Conservation (phyloP, 352 stramenopile genomes). For the Phytophthora vignae region DNA sequence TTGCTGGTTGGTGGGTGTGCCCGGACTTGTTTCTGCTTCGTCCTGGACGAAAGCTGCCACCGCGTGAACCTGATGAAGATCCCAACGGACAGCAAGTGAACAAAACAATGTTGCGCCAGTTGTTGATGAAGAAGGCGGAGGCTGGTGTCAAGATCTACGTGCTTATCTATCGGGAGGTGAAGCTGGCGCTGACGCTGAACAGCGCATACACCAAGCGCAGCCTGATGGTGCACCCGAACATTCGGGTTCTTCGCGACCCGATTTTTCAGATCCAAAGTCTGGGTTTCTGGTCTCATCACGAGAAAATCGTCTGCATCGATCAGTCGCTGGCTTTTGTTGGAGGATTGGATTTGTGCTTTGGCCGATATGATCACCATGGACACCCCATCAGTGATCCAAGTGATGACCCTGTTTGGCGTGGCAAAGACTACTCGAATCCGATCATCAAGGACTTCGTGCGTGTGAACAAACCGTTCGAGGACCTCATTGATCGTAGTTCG, state of each 20-base stretch:
- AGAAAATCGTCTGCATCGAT: constrained; percentile 94
- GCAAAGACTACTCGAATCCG: constrained; percentile 91
- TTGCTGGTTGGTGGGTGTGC: constrained; percentile 92
- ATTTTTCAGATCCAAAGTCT: constrained; percentile 92
- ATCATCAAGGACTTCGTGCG: constrained; percentile 92
- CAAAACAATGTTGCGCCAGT: constrained; percentile 76
- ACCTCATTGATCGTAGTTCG: constrained; percentile 79
- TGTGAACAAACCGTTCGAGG: constrained; percentile 86
- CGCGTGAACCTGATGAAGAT: constrained; percentile 36
- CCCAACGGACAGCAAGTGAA: constrained; percentile 53
- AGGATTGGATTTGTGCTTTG: constrained; percentile 90
- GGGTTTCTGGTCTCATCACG: constrained; percentile 94
- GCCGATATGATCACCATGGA: constrained; percentile 85
- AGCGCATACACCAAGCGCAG: constrained; percentile 86
- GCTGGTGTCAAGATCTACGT: constrained; percentile 91
- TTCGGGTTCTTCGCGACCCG: constrained; percentile 90
- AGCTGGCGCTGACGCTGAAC: constrained; percentile 89
- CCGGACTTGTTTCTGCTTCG: constrained; percentile 87
- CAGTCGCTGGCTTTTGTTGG: constrained; percentile 85
- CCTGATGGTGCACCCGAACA: constrained; percentile 85
- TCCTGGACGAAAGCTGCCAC: constrained; percentile 61
- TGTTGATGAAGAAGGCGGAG: constrained; percentile 82
- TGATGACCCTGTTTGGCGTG: constrained; percentile 73
- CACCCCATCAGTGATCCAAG: constrained; percentile 80
- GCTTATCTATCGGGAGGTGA: constrained; percentile 92